Conservation (phyloP, 2,329 filamentous ascomycete genomes). For the Plenodomus biglobosus region DNA sequence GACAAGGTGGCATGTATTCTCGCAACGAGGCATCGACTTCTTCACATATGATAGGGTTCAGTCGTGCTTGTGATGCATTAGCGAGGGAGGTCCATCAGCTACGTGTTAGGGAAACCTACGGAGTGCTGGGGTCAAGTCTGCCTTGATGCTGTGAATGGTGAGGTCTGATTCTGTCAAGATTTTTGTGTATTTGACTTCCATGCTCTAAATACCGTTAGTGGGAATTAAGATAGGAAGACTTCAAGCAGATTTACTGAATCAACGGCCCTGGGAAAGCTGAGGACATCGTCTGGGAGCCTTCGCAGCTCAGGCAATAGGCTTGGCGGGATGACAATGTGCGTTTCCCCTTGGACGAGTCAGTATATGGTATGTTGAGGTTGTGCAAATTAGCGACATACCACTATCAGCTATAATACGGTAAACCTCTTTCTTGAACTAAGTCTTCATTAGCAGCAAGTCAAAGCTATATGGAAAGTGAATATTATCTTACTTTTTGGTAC, state of each 20-base stretch:
- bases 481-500: conserved; percentile 26
- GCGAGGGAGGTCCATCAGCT: background rate
- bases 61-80: conserved; percentile 25
- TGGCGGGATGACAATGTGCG: conserved; percentile 31
- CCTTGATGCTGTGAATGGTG: conserved; percentile 28
- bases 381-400: conserved; percentile 9
- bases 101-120: conserved; percentile 28
- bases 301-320: conserved; percentile 37
- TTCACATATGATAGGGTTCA: conserved; percentile 31
- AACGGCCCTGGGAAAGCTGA: conserved; percentile 35
- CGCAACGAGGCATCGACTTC: conserved; percentile 35
- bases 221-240: background rate
- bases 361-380: background rate
- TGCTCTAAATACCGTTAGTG: conserved; percentile 19
- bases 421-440: conserved; percentile 32
- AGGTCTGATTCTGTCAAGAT: conserved; percentile 20
- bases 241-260: conserved; percentile 18
- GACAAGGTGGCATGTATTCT: conserved; percentile 30
- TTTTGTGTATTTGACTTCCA: conserved; percentile 39
- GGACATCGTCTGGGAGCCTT: conserved; percentile 35
- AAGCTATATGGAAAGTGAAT: background rate
- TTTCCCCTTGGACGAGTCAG: conserved; percentile 22
- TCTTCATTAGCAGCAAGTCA: conserved; percentile 5
- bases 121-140: conserved; percentile 41
- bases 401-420: conserved; percentile 26